These are phyloP conservation scores for Nakazawaea laoshanensis DNA, from an alignment of 805 yeast species.

Conservation along the genomic window DNA sequence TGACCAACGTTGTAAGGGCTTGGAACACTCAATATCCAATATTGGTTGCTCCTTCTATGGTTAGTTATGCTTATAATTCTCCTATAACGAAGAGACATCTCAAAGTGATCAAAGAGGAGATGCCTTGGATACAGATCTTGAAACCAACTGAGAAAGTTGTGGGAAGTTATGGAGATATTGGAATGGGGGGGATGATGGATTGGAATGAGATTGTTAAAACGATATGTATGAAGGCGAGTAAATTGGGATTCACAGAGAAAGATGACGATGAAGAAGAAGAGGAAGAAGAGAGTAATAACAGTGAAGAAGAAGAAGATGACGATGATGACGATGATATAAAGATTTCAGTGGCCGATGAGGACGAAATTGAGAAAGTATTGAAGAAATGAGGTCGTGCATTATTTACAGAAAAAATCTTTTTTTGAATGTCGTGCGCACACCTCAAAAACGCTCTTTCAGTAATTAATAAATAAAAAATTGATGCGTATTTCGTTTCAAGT, in stretches of 20 bases:
- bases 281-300: no score
- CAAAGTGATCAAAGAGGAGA: slow-evolving; percentile 44
- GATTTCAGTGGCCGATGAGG: slow-evolving; percentile 23
- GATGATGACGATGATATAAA: slow-evolving; percentile 15
- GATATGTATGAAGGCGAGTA: slow-evolving; percentile 31
- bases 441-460: no score
- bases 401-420: no score
- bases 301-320: slow-evolving; percentile 25
- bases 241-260: slow-evolving; percentile 40
- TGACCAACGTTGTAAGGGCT: slow-evolving; percentile 51
- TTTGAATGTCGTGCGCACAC: no score
- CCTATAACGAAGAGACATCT: slow-evolving; percentile 47
- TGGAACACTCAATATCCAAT: slow-evolving; percentile 56
- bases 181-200: slow-evolving; percentile 66
- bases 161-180: slow-evolving; percentile 50
- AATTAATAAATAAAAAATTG: no score
- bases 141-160: slow-evolving; percentile 54
- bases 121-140: slow-evolving; percentile 55
- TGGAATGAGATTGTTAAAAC: slow-evolving; percentile 54
- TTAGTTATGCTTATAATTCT: slow-evolving; percentile 49
- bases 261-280: slow-evolving; percentile 48
- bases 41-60: slow-evolving; percentile 54
- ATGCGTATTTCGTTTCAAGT: no score
- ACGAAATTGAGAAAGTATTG: slow-evolving; percentile 15
- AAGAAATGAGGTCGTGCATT: slow-evolving; percentile 6